A percentile compares a stretch with the other conserved stretches of the same genome.
Evolutionary conservation across 1,139 yeast genomes (phyloP).

Genomic region (Debaryomycetaceae sp.): DNA sequence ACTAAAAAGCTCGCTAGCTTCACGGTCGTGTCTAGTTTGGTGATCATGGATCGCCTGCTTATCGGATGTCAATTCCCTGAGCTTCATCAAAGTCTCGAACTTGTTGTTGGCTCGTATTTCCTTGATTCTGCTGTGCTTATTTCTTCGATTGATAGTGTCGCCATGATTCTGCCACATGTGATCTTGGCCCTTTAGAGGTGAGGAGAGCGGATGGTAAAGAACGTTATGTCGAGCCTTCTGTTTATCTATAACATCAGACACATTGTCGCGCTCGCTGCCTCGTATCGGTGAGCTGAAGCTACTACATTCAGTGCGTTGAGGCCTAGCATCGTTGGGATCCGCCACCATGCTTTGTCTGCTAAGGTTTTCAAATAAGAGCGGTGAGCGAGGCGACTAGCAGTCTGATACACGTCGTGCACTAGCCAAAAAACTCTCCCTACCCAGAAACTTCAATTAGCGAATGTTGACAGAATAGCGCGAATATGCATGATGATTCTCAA

Average conservation of each 20-base stretch:
- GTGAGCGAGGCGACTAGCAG: no score
- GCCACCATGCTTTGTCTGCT: no score
- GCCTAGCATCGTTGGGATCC: no score
- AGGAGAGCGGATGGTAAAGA: conserved; percentile 21
- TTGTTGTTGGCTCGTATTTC: conserved; percentile 27
- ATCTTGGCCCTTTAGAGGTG: conserved; percentile 13
- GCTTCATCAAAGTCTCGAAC: conserved; percentile 18
- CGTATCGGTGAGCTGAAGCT: conserved; percentile 13
- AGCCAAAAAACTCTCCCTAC: no score
- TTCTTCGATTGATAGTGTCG: conserved; percentile 17
- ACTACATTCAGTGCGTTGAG: no score
- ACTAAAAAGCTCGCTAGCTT: conserved; percentile 3
- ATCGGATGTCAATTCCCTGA: conserved; percentile 23
- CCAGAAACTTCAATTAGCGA: no score
- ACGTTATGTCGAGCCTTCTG: conserved; percentile 18
- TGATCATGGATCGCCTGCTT: conserved; percentile 15
- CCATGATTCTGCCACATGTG: conserved; percentile 5
- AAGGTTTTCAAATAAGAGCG: no score
- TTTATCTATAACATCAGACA: conserved; percentile 13
- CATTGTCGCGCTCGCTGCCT: conserved; percentile 7
- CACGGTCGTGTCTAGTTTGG: background rate
- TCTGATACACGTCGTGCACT: no score
- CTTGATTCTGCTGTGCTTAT: conserved; percentile 24
- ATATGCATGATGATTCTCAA: no score
- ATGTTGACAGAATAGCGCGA: no score